A percentile compares a stretch with the other conserved stretches of the same genome.
These are phyloP conservation scores for Cystobasidiopsis lactophilus DNA, from an alignment of 768 basidiomycete species.

Conservation along the genomic window DNA sequence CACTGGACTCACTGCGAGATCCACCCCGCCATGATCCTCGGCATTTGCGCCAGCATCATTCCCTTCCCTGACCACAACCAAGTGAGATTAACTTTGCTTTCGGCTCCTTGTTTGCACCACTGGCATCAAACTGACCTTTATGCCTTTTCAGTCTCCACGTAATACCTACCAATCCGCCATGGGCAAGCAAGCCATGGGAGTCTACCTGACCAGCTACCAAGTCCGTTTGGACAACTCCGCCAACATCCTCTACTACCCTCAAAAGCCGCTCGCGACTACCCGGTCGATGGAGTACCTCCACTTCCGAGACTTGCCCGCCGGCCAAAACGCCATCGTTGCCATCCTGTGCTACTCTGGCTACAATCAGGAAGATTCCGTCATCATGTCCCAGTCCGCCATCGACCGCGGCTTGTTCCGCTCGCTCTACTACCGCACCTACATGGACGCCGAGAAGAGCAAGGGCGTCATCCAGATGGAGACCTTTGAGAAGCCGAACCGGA, in stretches of 20 bases:
- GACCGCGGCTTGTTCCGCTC: slow-evolving; percentile 95
- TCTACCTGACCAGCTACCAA: slow-evolving; percentile 92
- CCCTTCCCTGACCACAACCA: slow-evolving; percentile 99
- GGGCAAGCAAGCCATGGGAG: slow-evolving; percentile 99
- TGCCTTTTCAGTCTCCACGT: slow-evolving; percentile 59
- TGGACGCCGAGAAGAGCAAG: slow-evolving; percentile 93
- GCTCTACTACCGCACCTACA: slow-evolving; percentile 95
- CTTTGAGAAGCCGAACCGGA: slow-evolving; percentile 86
- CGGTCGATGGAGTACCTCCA: slow-evolving; percentile 98
- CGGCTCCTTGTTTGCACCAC: too few species aligned
- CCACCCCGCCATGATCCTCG: slow-evolving; percentile 95
- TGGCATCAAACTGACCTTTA: neutral
- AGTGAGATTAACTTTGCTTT: slow-evolving; percentile 30
- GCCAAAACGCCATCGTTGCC: slow-evolving; percentile 97
- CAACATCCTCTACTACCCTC: slow-evolving; percentile 95
- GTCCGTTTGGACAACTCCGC: slow-evolving; percentile 99
- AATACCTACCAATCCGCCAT: slow-evolving; percentile 99
- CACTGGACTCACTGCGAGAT: slow-evolving; percentile 99
- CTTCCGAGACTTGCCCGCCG: slow-evolving; percentile 93
- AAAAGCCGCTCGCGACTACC: slow-evolving; percentile 95
- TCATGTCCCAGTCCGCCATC: slow-evolving; percentile 98
- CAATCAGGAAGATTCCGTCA: slow-evolving; percentile 99
- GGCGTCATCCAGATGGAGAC: slow-evolving; percentile 80
- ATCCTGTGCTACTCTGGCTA: slow-evolving; percentile 98
- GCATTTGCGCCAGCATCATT: slow-evolving; percentile 95